Percentiles rank a stretch among this genome's conserved stretches.
These are phyloP conservation scores for Cystofilobasidium bisporidii DNA, from an alignment of 768 basidiomycete genomes.

Conservation along the genomic window DNA sequence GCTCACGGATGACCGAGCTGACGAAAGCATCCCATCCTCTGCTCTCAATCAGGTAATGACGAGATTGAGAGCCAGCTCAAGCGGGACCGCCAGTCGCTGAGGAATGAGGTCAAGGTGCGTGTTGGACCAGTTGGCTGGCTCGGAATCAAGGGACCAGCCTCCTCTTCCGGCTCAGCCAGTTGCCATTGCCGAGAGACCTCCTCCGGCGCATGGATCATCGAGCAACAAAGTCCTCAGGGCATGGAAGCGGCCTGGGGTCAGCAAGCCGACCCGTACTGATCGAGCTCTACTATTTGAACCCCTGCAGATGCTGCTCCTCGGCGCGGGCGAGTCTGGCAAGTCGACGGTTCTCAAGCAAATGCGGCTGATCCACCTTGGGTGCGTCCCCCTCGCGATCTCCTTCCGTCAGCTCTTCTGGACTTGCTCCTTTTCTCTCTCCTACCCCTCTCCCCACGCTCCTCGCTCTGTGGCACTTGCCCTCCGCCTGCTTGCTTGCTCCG, in stretches of 20 bases:
- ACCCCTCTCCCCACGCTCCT: neutral
- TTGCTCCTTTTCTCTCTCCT: neutral
- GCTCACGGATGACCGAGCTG: neutral
- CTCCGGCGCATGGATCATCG: too few relatives aligned
- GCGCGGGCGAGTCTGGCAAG: conserved; percentile 78
- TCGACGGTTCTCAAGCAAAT: conserved; percentile 27
- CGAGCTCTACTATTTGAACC: too few relatives aligned
- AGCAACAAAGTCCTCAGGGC: too few relatives aligned
- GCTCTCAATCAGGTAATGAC: conserved; percentile 51
- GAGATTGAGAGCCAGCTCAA: conserved; percentile 89
- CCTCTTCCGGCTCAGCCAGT: too few relatives aligned
- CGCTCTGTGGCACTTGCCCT: neutral
- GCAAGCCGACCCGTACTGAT: too few relatives aligned
- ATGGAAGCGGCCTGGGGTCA: too few relatives aligned
- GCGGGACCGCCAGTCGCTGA: conserved; percentile 73
- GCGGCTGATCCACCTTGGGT: conserved; percentile 29
- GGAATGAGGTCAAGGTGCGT: conserved; percentile 60
- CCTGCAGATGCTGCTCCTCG: conserved; percentile 50
- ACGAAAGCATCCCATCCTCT: neutral
- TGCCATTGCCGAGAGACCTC: too few relatives aligned
- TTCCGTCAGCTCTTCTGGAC: neutral
- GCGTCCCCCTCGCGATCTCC: neutral
- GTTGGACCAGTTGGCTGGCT: too few relatives aligned
- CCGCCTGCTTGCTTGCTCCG: neutral
- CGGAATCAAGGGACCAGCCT: too few relatives aligned